Conservation (phyloP, 2,329 filamentous ascomycete genomes). For the Fusarium sp. region DNA sequence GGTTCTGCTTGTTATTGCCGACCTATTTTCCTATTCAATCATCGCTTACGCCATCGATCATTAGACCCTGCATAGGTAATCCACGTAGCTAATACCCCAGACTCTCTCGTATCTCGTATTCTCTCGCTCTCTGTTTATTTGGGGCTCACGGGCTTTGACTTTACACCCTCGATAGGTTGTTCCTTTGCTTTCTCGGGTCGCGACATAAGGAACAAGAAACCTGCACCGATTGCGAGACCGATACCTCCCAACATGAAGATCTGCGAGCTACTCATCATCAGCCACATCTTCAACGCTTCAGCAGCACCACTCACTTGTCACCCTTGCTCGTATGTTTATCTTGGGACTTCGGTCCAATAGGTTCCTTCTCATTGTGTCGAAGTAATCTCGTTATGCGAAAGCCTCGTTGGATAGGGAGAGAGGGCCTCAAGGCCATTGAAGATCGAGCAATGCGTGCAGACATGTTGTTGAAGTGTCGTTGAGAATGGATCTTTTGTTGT, state of each 20-base stretch:
- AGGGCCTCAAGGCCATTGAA: conserved; percentile 13
- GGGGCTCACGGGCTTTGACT: background rate
- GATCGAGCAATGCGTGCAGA: conserved; percentile 29
- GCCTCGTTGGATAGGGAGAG: conserved; percentile 12
- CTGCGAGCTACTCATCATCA: conserved; percentile 6
- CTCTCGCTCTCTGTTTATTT: background rate
- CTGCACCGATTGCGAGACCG: conserved; percentile 25
- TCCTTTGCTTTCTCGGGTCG: conserved; percentile 23
- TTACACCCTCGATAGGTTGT: background rate
- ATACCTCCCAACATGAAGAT: conserved; percentile 15
- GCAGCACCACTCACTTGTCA: background rate
- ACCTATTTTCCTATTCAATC: background rate
- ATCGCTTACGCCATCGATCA: conserved; percentile 29
- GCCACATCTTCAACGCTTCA: background rate
- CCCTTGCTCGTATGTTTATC: background rate
- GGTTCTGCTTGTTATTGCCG: background rate
- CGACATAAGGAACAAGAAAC: conserved; percentile 27
- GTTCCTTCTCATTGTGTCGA: background rate
- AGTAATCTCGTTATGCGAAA: conserved; percentile 5
- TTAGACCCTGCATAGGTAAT: background rate
- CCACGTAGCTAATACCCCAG: background rate
- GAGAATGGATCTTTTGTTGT: background rate
- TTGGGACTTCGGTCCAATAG: background rate
- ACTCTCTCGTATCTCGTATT: background rate
- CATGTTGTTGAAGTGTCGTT: conserved; percentile 8